Conservation (phyloP, 2,329 filamentous ascomycete genomes). For the Ophiocordyceps sinensis region DNA sequence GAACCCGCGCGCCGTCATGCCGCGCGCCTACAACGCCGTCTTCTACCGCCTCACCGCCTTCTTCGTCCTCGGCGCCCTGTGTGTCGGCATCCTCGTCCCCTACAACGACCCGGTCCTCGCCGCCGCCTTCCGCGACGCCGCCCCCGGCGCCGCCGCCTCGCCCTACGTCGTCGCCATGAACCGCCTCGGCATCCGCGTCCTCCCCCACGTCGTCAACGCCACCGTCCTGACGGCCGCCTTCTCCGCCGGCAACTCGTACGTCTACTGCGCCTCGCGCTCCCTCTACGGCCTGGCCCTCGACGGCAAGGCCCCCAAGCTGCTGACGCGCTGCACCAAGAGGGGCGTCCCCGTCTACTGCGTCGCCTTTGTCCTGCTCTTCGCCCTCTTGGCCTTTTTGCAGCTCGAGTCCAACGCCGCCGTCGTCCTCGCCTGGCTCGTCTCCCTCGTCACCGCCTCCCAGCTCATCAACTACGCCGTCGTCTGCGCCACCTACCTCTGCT, state of each 20-base stretch:
- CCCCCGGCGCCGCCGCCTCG: constrained; percentile 54
- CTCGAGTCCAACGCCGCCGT: constrained; percentile 49
- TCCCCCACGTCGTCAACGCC: constrained; percentile 61
- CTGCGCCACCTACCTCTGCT: constrained; percentile 57
- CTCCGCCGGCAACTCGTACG: constrained; percentile 50
- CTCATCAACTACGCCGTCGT: constrained; percentile 60
- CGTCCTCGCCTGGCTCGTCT: constrained; percentile 61
- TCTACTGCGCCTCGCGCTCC: constrained; percentile 53
- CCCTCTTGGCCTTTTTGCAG: constrained; percentile 60
- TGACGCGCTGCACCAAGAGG: constrained; percentile 44
- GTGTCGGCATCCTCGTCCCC: constrained; percentile 57
- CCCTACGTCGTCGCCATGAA: constrained; percentile 56
- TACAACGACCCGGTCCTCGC: constrained; percentile 50
- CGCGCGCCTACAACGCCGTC: constrained; percentile 61
- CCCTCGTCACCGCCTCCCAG: constrained; percentile 54
- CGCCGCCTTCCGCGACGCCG: constrained; percentile 40
- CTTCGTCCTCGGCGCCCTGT: constrained; percentile 60
- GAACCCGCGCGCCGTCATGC: constrained; percentile 55
- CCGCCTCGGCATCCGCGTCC: constrained; percentile 42
- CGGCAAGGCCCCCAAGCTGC: constrained; percentile 46
- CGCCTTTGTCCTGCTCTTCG: constrained; percentile 46
- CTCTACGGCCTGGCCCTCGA: constrained; percentile 56
- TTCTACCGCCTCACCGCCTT: constrained; percentile 66
- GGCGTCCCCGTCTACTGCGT: constrained; percentile 69
- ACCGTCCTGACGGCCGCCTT: constrained; percentile 53